Base-by-base conservation (phyloP, 306 rosid genomes). In the Pyrus communis region DNA sequence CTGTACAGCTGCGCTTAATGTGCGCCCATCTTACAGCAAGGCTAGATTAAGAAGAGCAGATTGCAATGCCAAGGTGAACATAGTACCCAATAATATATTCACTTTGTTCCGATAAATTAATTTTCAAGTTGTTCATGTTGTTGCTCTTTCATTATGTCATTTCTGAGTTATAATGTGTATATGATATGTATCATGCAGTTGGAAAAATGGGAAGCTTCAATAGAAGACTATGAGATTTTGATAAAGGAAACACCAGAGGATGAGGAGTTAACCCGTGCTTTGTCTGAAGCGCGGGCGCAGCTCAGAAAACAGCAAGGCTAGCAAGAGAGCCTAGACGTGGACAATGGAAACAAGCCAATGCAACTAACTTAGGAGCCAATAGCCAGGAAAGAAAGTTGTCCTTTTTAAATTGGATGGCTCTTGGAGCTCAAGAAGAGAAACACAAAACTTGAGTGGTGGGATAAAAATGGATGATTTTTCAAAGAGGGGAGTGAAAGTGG, bases 41-140 rank as follows among this genome's bases (percentile, higher is more conserved):
- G 97, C 98, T 25, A 90, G 98, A 73, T 75, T 90, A 43, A 82
- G 98, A 85, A 88, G 97, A 75, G 98, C 96, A 21, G 93, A 94
- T 78, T 92, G 92, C 85, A 81, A 92, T 70, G 87, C 85, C 40
- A 94, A 94, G 98, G 98, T 93, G 59, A 78, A 3, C 19, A 62
- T 31, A 40, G 7, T 67, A 25, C 77, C 23, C 67, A 27, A 27
- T 61, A 31, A 64, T 30, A 64, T 15, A 63, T 1, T 3, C 42
- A 31, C 13, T 17, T 64, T 35, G 28, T 61, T 61, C 67, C 17
- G 0, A 61, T 27, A 27, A 61, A 27, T 3, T 11, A 23, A 61
- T 12, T 23, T 61, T 61, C 35, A 61, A 27, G 38, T 61, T 61
- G 33, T 25, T 61, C 21, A 60, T 31, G 3, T 31, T 19, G 67